Evolutionary conservation across 1,284 basidiomycete species (phyloP), one percentile per base, ranked within the genome.

Genomic region (Laetiporus sulphureus): DNA sequence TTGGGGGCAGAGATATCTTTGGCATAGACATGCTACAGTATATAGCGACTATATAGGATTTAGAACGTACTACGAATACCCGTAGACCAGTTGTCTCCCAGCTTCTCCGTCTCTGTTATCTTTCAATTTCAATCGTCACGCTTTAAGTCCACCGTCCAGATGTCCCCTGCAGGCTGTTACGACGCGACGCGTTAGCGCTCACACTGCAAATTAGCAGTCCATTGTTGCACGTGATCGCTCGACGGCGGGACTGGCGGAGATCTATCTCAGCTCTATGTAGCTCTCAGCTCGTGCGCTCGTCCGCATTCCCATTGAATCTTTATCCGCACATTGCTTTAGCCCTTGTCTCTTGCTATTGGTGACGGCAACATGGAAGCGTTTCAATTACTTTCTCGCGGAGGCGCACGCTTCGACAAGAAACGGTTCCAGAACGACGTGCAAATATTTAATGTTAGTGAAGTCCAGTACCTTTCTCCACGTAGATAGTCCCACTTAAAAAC

Each of bases 391-490:
- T 60, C 60, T 5, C 57, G 60, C 15, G 54, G 54, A 39, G 54
- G 54, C 4, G 51, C 42, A 1, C 50, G 44, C 24, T 95, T 95
- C 54, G 77, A 94, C 72, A 91, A 87, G 64, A 72, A 71, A 21
- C 71, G 78, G 23, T 94, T 91, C 62, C 70, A 77, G 51, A 63
- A 67, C 1, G 89, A 94, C 58, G 72, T 90, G 15, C 63, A 75
- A 21, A 64, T 91, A 3, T 95, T 96, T 64, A 71, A 72, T 47
- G 85, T 86, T 53, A 25, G 71, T 53, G 12, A 23, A 16, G n/a
- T 18, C 8, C 25, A 8, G 25, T 8, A 27, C 13, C 8, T 20
- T n/a, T 21, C 15, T 31, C 8, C 23, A 10, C 16, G 32, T 7
- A 8, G 10, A 8, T 8, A 8, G 25, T 8, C 25, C 8, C n/a